Percentiles rank a stretch among this genome's conserved stretches.
Evolutionary conservation across 352 stramenopile species (phyloP).

Genomic region (Pythium sukuiense): DNA sequence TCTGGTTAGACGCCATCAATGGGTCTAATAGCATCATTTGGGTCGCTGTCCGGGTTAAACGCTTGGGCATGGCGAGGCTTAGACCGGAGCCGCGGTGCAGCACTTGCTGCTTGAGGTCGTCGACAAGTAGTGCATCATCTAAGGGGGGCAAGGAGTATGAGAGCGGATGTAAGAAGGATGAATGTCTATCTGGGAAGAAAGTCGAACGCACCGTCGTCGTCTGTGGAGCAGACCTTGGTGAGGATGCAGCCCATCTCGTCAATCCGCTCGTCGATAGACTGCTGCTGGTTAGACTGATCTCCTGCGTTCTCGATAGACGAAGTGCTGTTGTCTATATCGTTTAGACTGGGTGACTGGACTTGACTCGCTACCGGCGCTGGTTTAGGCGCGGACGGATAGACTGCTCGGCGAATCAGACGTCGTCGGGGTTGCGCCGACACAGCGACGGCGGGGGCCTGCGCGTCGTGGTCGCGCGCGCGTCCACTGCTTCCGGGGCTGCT

Average conservation of each 20-base stretch:
- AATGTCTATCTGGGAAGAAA: not conserved
- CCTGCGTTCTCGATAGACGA: constrained; percentile 17
- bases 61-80: constrained; percentile 16
- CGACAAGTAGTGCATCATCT: constrained; percentile 21
- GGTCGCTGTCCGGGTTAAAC: constrained; percentile 23
- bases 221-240: constrained; percentile 46
- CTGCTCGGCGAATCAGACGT: constrained; percentile 18
- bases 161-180: not conserved
- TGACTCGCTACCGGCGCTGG: not conserved
- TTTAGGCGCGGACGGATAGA: constrained; percentile 14
- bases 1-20: constrained; percentile 3
- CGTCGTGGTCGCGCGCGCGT: constrained; percentile 8
- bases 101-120: constrained; percentile 22
- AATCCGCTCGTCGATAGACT: constrained; percentile 1
- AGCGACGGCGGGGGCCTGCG: not conserved
- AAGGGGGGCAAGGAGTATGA: too few species aligned
- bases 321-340: not conserved
- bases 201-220: constrained; percentile 25
- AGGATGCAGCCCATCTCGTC: constrained; percentile 55
- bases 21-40: constrained; percentile 23
- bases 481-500: constrained; percentile 9
- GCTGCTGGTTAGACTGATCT: constrained; percentile 12
- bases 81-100: constrained; percentile 4
- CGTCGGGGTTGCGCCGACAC: constrained; percentile 18
- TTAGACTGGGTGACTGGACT: not conserved